Conservation (phyloP, 495 filamentous ascomycete genomes). For the Hypoxylon fragiforme region DNA sequence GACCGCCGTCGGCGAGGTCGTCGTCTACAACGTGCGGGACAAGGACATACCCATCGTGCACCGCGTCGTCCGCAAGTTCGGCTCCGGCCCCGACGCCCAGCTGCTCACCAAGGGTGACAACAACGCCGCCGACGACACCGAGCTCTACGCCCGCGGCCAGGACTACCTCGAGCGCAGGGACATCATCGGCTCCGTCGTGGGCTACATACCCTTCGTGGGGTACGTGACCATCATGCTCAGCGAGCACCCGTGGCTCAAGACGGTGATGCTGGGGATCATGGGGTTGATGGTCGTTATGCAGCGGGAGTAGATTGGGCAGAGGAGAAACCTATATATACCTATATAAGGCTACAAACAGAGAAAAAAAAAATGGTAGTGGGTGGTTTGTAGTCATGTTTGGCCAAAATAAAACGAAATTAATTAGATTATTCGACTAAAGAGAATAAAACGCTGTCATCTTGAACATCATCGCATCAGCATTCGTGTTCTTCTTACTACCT, state of each 20-base stretch:
- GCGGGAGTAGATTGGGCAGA: constrained; percentile 61
- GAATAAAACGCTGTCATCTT: too few relatives aligned
- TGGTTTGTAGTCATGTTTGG: too few relatives aligned
- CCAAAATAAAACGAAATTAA: too few relatives aligned
- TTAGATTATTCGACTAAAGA: too few relatives aligned
- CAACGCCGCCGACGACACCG: constrained; percentile 91
- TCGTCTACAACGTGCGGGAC: constrained; percentile 90
- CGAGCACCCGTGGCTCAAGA: constrained; percentile 98
- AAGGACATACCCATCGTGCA: constrained; percentile 97
- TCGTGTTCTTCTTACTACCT: too few relatives aligned
- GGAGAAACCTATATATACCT: background rate
- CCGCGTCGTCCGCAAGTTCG: constrained; percentile 75
- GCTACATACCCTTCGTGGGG: constrained; percentile 93
- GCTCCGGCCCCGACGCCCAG: constrained; percentile 52
- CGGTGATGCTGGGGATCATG: constrained; percentile 90
- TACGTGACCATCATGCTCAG: constrained; percentile 97
- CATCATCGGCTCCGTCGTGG: constrained; percentile 91
- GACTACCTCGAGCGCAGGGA: constrained; percentile 83
- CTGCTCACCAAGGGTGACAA: constrained; percentile 99
- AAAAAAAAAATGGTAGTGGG: too few relatives aligned
- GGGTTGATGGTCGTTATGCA: constrained; percentile 92
- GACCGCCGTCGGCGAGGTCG: constrained; percentile 80
- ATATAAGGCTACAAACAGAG: background rate
- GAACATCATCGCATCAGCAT: too few relatives aligned
- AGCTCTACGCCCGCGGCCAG: constrained; percentile 85